phyloP scores from a whole-genome alignment of 352 stramenopile genomes.

The Elongisporangium anandrum region DNA sequence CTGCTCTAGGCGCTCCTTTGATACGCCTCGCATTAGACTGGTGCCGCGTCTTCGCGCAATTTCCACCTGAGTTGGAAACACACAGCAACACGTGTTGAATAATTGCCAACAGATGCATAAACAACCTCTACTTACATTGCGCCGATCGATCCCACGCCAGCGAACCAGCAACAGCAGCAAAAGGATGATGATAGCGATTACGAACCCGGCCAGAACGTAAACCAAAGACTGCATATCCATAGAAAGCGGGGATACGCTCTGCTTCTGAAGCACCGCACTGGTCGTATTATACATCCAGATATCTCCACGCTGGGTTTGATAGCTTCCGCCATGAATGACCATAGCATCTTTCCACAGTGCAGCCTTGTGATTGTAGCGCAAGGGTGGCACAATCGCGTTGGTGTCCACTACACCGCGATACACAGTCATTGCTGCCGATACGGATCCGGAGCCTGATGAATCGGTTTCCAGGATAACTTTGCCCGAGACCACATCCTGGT shows the following conservation, averaged over 20 bases:
- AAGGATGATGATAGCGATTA: constrained; percentile 55
- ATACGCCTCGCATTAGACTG: constrained; percentile 42
- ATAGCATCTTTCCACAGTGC: constrained; percentile 48
- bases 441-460: not conserved
- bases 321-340: constrained; percentile 69
- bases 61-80: constrained; percentile 27
- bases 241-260: constrained; percentile 19
- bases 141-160: constrained; percentile 54
- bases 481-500: constrained; percentile 51
- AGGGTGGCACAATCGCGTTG: constrained; percentile 17
- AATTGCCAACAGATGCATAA: not conserved
- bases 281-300: constrained; percentile 71
- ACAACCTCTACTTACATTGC: constrained; percentile 29
- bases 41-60: constrained; percentile 38
- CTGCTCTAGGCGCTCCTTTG: constrained; percentile 55
- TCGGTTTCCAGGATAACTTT: constrained; percentile 20
- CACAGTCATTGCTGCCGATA: constrained; percentile 3
- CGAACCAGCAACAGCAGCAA: constrained; percentile 56
- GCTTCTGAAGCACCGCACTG: constrained; percentile 18
- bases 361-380: constrained; percentile 68
- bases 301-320: constrained; percentile 61
- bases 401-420: not conserved
- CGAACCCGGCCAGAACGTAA: constrained; percentile 67
- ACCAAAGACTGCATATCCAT: constrained; percentile 63
- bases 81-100: not conserved